phyloP scores from a whole-genome alignment of 108 stramenopile species.

The Pseudonitzschia delicatissima region DNA sequence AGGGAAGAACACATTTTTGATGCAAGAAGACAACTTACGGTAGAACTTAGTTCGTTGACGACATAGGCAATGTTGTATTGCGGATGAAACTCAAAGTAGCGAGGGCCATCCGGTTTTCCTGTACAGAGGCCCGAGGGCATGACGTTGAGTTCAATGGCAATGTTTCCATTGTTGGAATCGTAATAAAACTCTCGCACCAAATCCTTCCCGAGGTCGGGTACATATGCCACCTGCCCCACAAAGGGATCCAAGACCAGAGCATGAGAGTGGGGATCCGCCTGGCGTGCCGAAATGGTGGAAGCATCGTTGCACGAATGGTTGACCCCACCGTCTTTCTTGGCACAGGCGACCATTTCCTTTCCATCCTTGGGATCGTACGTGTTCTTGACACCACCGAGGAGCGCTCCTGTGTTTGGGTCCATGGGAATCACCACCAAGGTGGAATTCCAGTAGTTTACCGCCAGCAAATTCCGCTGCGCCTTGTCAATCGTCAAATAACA shows the following conservation, averaged over 20 bases:
- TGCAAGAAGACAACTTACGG: conserved; percentile 36
- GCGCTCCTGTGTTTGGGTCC: conserved; percentile 59
- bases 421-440: conserved; percentile 85
- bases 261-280: conserved; percentile 95
- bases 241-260: conserved; percentile 92
- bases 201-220: conserved; percentile 92
- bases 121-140: conserved; percentile 78
- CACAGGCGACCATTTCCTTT: conserved; percentile 57
- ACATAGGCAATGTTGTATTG: conserved; percentile 82
- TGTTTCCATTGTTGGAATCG: conserved; percentile 51
- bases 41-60: conserved; percentile 89
- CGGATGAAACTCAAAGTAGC: conserved; percentile 91
- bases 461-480: conserved; percentile 69
- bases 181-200: conserved; percentile 79
- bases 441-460: conserved; percentile 95
- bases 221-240: conserved; percentile 84
- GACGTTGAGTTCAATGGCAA: conserved; percentile 63
- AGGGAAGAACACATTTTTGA: not conserved
- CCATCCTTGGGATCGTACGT: conserved; percentile 70
- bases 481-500: conserved; percentile 93
- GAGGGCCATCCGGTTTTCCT: conserved; percentile 87
- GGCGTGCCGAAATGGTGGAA: conserved; percentile 75
- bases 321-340: conserved; percentile 67
- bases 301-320: conserved; percentile 89
- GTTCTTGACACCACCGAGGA: conserved; percentile 50